A percentile compares a stretch with the other conserved stretches of the same genome.
phyloP scores from a whole-genome alignment of 768 basidiomycete species.

The Punctularia strigosozonata region DNA sequence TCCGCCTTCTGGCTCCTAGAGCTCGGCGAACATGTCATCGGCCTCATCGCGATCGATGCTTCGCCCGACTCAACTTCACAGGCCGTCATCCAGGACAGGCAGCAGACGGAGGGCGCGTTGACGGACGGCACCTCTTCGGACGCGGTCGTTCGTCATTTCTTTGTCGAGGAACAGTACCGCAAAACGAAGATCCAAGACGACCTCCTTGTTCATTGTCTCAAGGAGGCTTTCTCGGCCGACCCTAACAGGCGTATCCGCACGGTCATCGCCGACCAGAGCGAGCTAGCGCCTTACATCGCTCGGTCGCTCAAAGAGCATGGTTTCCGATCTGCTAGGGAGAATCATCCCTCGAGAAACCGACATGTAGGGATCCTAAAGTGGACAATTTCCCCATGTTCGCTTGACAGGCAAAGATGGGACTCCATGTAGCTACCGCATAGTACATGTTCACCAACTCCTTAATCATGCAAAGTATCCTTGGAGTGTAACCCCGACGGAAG shows the following conservation, averaged over 20 bases:
- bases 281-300: constrained; percentile 40
- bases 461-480: too few relatives aligned
- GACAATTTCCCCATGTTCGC: too few relatives aligned
- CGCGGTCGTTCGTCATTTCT: constrained; percentile 68
- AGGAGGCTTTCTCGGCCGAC: constrained; percentile 40
- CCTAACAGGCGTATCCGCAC: constrained; percentile 27
- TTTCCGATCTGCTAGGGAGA: constrained; percentile 34
- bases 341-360: too few relatives aligned
- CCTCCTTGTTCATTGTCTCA: constrained; percentile 45
- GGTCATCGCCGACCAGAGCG: constrained; percentile 35
- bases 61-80: constrained; percentile 26
- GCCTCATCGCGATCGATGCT: constrained; percentile 62
- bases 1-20: constrained; percentile 68
- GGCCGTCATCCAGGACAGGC: constrained; percentile 8
- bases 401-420: too few relatives aligned
- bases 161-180: constrained; percentile 56
- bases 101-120: constrained; percentile 8
- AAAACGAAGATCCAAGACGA: constrained; percentile 48
- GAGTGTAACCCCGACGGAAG: too few relatives aligned
- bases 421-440: too few relatives aligned
- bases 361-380: too few relatives aligned
- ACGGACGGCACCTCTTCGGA: constrained; percentile 28
- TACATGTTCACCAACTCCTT: too few relatives aligned
- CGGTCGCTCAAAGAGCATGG: constrained; percentile 31
- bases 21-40: constrained; percentile 43